Evolutionary conservation across 2,329 filamentous ascomycete species (phyloP), one percentile per base, ranked within the genome.

Genomic region (Trichoderma asperellum): DNA sequence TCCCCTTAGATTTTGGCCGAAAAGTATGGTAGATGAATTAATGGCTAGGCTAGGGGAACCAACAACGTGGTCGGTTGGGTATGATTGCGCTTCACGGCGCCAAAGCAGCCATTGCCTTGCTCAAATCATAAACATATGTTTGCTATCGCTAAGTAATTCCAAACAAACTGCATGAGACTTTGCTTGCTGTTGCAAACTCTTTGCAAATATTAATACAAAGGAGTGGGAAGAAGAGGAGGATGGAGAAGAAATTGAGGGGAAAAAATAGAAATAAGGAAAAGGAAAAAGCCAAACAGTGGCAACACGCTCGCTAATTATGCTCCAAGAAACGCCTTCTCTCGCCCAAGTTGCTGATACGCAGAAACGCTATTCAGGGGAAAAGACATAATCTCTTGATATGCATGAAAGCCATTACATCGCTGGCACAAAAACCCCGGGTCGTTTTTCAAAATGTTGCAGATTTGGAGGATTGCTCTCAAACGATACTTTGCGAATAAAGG

Each of bases 401-500:
- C 40, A 29, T 67, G 63, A 14, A 67, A 24, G 4, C 63, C 63
- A 29, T 59, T 59, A 8, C 63, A 67, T 43, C 63, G 53, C 21
- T 59, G 63, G 14, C 63, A 67, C 18, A 67, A 16, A 18, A 58
- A 67, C 2, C 63, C 63, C 11, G 63, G 63, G 11, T 59, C 63
- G 21, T 5, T 12, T 24, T 58, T 59, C 27, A 67, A 37, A 37
- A 58, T 12, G 14, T 37, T 16, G 37, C 63, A 67, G 40, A 67
- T 67, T 37, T 59, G 53, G n/a, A 49, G 40, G 7, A 67, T 67
- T 5, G 53, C 63, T 3, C 63, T 47, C 55, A 67, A 21, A 1
- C 63, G 21, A 34, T 27, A 67, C 32, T 67, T 67, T 24, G 63
- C 63, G 24, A 67, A 67, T 7, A 67, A 57, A 34, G 63, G 63